A percentile compares a stretch with the other conserved stretches of the same genome.
Evolutionary conservation across 441 rosid species (phyloP).

Genomic region (Adansonia gregorii): DNA sequence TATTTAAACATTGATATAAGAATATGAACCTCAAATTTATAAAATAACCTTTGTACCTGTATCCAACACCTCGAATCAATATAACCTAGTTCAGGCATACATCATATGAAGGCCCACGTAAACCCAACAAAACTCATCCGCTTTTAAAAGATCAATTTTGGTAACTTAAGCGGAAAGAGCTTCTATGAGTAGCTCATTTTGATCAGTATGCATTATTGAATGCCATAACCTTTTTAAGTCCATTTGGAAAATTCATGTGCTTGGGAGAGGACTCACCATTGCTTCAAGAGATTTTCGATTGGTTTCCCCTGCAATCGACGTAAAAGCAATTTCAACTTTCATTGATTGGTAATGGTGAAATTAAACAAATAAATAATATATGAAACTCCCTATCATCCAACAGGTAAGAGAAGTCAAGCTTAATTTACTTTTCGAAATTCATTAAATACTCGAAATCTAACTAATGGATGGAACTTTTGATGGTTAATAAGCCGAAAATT

Average conservation of each 20-base stretch:
- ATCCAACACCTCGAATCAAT: background rate
- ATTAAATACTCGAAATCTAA: background rate
- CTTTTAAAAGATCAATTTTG: background rate
- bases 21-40: too few species aligned
- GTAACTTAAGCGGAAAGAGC: background rate
- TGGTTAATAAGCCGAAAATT: background rate
- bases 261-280: slow-evolving; percentile 52
- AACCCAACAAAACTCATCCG: background rate
- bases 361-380: background rate
- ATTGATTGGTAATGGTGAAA: background rate
- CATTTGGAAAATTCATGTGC: background rate
- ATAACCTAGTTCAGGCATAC: background rate
- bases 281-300: slow-evolving; percentile 78
- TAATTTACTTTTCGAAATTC: background rate
- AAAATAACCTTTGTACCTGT: background rate
- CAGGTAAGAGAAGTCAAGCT: background rate
- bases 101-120: background rate
- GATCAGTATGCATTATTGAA: background rate
- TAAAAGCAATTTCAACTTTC: background rate
- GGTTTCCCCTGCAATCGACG: slow-evolving; percentile 58
- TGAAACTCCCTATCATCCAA: background rate
- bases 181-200: background rate
- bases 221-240: background rate
- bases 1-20: too few species aligned
- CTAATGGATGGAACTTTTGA: background rate